Evolutionary conservation across 2,329 filamentous ascomycete genomes (phyloP).

Genomic region (Neonectria neomacrospora): DNA sequence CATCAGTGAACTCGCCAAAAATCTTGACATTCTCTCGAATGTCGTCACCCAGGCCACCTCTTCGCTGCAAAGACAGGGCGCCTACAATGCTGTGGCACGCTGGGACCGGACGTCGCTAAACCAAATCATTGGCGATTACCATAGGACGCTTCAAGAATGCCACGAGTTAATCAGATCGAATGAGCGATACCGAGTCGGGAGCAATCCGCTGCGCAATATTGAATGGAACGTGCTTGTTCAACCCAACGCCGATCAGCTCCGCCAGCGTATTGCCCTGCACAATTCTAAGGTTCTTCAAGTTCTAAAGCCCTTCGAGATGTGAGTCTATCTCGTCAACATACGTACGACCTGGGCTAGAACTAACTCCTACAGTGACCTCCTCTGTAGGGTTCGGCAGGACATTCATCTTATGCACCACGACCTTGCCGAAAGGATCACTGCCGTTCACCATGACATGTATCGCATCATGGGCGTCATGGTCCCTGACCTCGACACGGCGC

Average conservation of each 20-base stretch:
- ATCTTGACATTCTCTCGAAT: constrained; percentile 46
- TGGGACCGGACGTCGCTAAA: constrained; percentile 41
- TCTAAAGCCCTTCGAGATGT: constrained; percentile 52
- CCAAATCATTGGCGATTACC: constrained; percentile 49
- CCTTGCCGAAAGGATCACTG: constrained; percentile 38
- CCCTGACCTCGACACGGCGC: constrained; percentile 42
- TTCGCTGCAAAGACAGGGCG: constrained; percentile 41
- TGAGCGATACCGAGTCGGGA: constrained; percentile 41
- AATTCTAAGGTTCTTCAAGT: constrained; percentile 49
- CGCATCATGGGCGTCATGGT: constrained; percentile 42
- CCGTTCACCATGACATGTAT: constrained; percentile 38
- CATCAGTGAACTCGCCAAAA: constrained; percentile 45
- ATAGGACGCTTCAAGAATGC: constrained; percentile 48
- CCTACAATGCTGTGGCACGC: constrained; percentile 31
- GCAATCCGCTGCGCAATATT: constrained; percentile 46
- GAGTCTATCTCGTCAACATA: constrained; percentile 16
- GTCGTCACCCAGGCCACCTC: constrained; percentile 45
- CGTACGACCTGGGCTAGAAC: constrained; percentile 6
- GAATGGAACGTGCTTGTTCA: constrained; percentile 52
- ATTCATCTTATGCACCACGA: constrained; percentile 44
- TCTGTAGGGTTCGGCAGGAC: constrained; percentile 45
- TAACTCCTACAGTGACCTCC: constrained; percentile 44
- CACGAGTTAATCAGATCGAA: constrained; percentile 45
- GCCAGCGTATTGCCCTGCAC: constrained; percentile 48
- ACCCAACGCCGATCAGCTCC: constrained; percentile 47